These are phyloP conservation scores for Maudiozyma barnettii DNA, from an alignment of 805 yeast genomes.

Conservation along the genomic window DNA sequence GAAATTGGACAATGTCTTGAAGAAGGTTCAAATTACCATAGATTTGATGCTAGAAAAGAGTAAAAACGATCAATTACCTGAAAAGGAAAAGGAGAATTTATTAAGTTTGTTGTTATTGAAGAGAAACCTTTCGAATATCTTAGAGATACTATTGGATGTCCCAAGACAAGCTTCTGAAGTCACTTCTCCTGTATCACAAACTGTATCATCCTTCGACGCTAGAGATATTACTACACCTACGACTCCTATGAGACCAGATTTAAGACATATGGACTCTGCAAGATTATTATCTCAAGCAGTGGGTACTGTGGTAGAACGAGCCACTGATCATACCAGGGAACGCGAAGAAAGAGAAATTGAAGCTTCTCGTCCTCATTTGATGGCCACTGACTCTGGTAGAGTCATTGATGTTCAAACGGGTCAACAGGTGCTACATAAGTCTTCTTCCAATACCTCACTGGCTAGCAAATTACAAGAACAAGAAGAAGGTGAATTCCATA, in stretches of 20 bases:
- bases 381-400: conserved; percentile 55
- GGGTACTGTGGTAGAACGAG: neutral
- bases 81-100: conserved; percentile 68
- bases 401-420: conserved; percentile 63
- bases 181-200: neutral
- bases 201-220: conserved; percentile 1
- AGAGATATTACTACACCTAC: conserved; percentile 5
- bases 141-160: conserved; percentile 29
- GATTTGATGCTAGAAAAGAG: conserved; percentile 51
- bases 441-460: conserved; percentile 56
- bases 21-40: conserved; percentile 40
- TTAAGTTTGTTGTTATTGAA: conserved; percentile 61
- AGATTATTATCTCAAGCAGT: conserved; percentile 7
- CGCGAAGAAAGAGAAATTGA: neutral
- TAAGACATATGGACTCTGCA: conserved; percentile 18
- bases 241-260: conserved; percentile 5
- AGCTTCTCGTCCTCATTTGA: conserved; percentile 47
- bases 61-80: conserved; percentile 41
- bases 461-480: conserved; percentile 69
- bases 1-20: conserved; percentile 30
- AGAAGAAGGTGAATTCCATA: conserved; percentile 88
- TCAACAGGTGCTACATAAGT: conserved; percentile 49
- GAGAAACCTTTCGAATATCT: conserved; percentile 51
- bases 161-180: conserved; percentile 17
- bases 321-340: neutral